Evolutionary conservation across 257 asterid genomes (phyloP).

Genomic region (Solanum clarkiae): DNA sequence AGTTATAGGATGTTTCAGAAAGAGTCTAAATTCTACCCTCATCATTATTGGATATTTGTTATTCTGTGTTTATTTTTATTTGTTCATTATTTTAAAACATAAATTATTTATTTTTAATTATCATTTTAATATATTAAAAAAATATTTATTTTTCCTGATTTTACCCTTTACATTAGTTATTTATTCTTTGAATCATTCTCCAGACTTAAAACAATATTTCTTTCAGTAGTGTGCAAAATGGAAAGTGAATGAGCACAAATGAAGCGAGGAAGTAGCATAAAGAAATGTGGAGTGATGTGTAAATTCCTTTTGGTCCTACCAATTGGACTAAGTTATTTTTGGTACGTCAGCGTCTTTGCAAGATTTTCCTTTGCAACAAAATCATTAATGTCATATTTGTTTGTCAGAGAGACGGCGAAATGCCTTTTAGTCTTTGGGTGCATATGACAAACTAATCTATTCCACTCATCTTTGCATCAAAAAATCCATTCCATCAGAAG

Average conservation of each 20-base stretch:
- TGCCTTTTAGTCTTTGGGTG: not conserved
- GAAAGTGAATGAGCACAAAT: not conserved
- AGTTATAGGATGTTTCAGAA: not conserved
- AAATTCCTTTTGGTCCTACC: not conserved
- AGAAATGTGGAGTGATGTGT: not conserved
- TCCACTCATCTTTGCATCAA: conserved; percentile 44
- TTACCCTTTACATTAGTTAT: too few relatives aligned
- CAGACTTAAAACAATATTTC: not conserved
- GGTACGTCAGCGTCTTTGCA: conserved; percentile 6
- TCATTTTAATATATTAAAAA: too few relatives aligned
- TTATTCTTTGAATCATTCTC: not conserved
- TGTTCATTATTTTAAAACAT: too few relatives aligned
- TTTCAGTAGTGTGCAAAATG: not conserved
- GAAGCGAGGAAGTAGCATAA: not conserved
- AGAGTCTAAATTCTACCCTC: not conserved
- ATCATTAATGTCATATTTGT: conserved; percentile 8
- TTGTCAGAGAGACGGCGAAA: not conserved
- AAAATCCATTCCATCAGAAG: not conserved
- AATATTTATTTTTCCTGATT: too few relatives aligned
- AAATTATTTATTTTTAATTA: too few relatives aligned
- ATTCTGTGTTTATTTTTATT: too few relatives aligned
- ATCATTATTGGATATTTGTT: not conserved
- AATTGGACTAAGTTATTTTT: not conserved
- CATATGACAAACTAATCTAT: conserved; percentile 13
- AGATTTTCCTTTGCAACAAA: conserved; percentile 4